phyloP scores from a whole-genome alignment of 1,284 basidiomycete species.

The Ustilago esculenta region DNA sequence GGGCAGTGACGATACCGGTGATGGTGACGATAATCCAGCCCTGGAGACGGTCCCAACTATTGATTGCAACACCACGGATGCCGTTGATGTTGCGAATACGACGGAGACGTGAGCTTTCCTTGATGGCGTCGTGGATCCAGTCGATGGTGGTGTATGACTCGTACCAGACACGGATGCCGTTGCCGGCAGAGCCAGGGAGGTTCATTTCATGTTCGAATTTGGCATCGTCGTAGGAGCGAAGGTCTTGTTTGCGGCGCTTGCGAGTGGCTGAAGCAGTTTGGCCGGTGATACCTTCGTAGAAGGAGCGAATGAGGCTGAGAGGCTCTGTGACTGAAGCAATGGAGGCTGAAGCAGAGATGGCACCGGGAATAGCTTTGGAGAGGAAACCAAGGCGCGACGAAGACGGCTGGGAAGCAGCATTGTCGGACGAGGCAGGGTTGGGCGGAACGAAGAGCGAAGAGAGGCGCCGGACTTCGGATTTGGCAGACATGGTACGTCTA shows the following conservation, averaged over 20 bases:
- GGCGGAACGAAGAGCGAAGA: slow-evolving; percentile 40
- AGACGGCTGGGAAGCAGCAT: no score
- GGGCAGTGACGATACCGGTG: slow-evolving; percentile 62
- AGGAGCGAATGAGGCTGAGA: slow-evolving; percentile 37
- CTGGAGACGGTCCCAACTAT: slow-evolving; percentile 80
- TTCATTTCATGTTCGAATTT: slow-evolving; percentile 47
- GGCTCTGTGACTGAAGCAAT: slow-evolving; percentile 32
- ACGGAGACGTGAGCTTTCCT: slow-evolving; percentile 66
- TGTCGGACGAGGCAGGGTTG: slow-evolving; percentile 8
- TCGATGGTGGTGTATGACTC: slow-evolving; percentile 64
- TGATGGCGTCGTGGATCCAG: slow-evolving; percentile 69
- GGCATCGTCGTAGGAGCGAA: slow-evolving; percentile 46
- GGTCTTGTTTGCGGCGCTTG: slow-evolving; percentile 17
- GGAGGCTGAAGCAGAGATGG: slow-evolving; percentile 17
- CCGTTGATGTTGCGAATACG: slow-evolving; percentile 62
- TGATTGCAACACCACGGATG: slow-evolving; percentile 76
- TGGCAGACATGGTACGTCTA: slow-evolving; percentile 34
- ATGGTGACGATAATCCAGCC: slow-evolving; percentile 88
- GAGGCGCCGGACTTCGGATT: slow-evolving; percentile 31
- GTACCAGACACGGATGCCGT: slow-evolving; percentile 60
- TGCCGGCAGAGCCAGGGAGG: slow-evolving; percentile 35
- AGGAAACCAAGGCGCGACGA: slow-evolving; percentile 26
- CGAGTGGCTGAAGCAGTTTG: slow-evolving; percentile 14
- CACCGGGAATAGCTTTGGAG: slow-evolving; percentile 10
- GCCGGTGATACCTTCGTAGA: slow-evolving; percentile 23